Evolutionary conservation across 768 basidiomycete genomes (phyloP), one percentile per base, ranked within the genome.

Genomic region (Rhodotorula graminis): DNA sequence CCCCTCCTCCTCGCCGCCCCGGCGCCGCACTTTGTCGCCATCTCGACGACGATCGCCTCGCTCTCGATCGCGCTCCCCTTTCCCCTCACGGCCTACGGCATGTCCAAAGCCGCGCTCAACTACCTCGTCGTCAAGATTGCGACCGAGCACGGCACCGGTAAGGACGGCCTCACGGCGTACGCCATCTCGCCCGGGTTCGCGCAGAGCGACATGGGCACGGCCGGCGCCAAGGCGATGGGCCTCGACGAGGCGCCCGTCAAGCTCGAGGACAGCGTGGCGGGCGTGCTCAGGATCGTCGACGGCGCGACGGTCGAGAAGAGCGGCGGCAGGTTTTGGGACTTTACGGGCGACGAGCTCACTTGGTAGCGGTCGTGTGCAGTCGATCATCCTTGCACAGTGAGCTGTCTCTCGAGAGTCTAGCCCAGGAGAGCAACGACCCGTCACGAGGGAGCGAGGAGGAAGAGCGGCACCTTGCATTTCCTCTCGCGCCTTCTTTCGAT

Each of bases 21-120:
- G 9, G 23, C 6, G 8, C 69, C 68, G n/a, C 72, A 73, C 47
- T 79, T 77, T 53, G 42, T 69, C 19, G 58, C 70, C 49, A 64
- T 79, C 56, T 74, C 76, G 29, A 42, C 65, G 16, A n/a, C 19
- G 2, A 49, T 44, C 4, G 77, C 58, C 4, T 61, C 58, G 21
- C 58, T 78, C 65, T 49, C 50, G 6, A 42, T 65, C 4, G 40
- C 23, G 4, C 21, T 40, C 15, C 55, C 66, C 2, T 1, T 56
- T 2, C 44, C 52, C 16, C 6, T 11, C 4, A 18, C 46, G 9
- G 60, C 46, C 6, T 62, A 47, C 56, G 73, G 61, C 25, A 29
- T 47, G 31, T 69, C 59, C 33, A 78, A 78, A 57, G 74, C 70
- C 8, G 77, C 76, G 25, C 63, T 68, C 55, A 77, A 78, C 65